These are phyloP conservation scores for Stylonectria norvegica DNA, from an alignment of 2,329 filamentous ascomycete species.

Conservation along the genomic window DNA sequence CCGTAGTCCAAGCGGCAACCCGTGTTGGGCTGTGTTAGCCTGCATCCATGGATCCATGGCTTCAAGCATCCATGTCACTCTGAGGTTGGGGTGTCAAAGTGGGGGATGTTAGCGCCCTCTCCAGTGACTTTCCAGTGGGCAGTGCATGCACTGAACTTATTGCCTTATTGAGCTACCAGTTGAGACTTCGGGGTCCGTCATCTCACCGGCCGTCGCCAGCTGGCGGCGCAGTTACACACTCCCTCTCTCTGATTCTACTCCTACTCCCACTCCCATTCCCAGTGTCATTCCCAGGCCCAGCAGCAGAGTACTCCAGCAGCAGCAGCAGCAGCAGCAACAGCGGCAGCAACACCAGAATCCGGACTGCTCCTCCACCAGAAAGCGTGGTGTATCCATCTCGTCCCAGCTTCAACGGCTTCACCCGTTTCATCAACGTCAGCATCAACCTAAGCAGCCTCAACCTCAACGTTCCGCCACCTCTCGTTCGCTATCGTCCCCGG, in stretches of 20 bases:
- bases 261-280: slow-evolving; percentile 26
- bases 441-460: neutral
- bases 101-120: too few relatives aligned
- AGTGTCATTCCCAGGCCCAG: slow-evolving; percentile 20
- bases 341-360: neutral
- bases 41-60: too few relatives aligned
- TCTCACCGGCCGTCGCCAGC: too few relatives aligned
- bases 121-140: too few relatives aligned
- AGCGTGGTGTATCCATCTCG: too few relatives aligned
- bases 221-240: too few relatives aligned
- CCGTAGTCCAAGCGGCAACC: slow-evolving; percentile 26
- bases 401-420: slow-evolving; percentile 6
- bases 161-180: too few relatives aligned
- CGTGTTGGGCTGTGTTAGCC: slow-evolving; percentile 25
- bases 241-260: too few relatives aligned
- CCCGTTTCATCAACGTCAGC: neutral
- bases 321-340: neutral
- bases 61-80: too few relatives aligned
- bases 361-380: neutral
- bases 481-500: slow-evolving; percentile 1
- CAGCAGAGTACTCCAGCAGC: neutral
- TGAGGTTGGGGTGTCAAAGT: too few relatives aligned
- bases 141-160: too few relatives aligned
- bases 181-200: too few relatives aligned
- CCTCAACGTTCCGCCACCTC: slow-evolving; percentile 5